Evolutionary conservation across 2,329 filamentous ascomycete species (phyloP), one percentile per base, ranked within the genome.

Genomic region (Septoria petroselini): DNA sequence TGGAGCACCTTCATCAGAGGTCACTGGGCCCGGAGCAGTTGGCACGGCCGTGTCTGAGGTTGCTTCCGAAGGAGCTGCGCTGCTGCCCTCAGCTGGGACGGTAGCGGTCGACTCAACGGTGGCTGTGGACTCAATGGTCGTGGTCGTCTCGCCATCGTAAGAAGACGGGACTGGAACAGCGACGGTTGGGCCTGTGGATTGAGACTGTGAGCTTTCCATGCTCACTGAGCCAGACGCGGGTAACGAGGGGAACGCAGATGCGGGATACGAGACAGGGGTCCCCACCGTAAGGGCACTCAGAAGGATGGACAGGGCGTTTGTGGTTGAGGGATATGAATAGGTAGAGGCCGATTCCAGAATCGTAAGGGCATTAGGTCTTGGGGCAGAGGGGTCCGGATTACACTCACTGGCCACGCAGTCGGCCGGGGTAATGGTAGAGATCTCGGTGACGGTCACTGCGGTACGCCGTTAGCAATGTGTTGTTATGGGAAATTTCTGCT

Each of bases 371-470:
- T 54, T 52, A 19, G 42, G 21, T 38, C 46, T 53, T 45, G 49
- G 25, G 42, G 40, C 18, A 14, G 41, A 51, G 41, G 48, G 14
- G 2, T 35, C 37, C 37, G 53, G 39, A 31, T 48, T 40, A 48
- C 57, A 59, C 57, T 59, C 57, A 59, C 57, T 53, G 44, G 57
- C 57, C 35, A 44, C 46, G 52, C 57, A 59, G 37, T 53, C 48
- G 43, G 52, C 21, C 7, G 47, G 30, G 25, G 38, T 49, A 41
- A 55, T 27, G 41, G 44, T 55, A 35, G 30, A 38, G 19, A 45
- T 34, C 19, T 38, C 14, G 45, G 39, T 54, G 49, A 54, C 37
- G 35, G 57, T 59, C 42, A 52, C 53, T 50, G 50, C 31, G 23
- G 8, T 3, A 19, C 8, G n/a, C 12, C 6, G 45, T 41, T 29